These are phyloP conservation scores for Diospyros kaki DNA, from an alignment of 148 eudicot genomes.

Conservation along the genomic window DNA sequence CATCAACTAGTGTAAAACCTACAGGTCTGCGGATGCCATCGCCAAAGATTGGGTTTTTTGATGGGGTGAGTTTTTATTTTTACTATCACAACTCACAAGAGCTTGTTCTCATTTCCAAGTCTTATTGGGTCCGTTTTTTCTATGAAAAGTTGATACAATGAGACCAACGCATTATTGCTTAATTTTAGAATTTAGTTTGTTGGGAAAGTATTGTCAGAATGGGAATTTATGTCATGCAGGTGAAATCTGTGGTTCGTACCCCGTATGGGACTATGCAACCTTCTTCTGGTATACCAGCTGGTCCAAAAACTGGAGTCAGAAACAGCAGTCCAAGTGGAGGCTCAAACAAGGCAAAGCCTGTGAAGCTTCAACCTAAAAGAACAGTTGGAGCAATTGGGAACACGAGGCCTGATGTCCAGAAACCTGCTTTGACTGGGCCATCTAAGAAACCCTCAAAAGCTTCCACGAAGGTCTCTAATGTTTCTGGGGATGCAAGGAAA, in stretches of 20 bases:
- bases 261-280: conserved; percentile 46
- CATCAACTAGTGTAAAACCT: conserved; percentile 52
- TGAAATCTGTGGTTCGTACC: conserved; percentile 52
- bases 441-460: conserved; percentile 21
- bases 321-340: conserved; percentile 31
- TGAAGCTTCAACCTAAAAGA: conserved; percentile 28
- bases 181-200: background rate
- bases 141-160: background rate
- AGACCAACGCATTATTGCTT: background rate
- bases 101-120: conserved; percentile 2
- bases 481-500: conserved; percentile 13
- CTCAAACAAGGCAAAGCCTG: conserved; percentile 36
- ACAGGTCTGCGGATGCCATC: conserved; percentile 93
- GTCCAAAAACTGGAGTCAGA: conserved; percentile 38
- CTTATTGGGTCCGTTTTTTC: background rate
- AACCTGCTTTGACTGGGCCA: conserved; percentile 25
- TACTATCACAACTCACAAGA: background rate
- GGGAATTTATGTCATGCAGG: conserved; percentile 37
- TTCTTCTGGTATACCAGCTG: conserved; percentile 44
- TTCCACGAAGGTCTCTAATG: conserved; percentile 21
- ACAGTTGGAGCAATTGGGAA: conserved; percentile 20
- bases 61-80: conserved; percentile 69
- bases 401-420: conserved; percentile 30
- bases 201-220: background rate
- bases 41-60: conserved; percentile 91